Evolutionary conservation across 495 filamentous ascomycete species (phyloP).

Genomic region (Talaromyces proteolyticus): DNA sequence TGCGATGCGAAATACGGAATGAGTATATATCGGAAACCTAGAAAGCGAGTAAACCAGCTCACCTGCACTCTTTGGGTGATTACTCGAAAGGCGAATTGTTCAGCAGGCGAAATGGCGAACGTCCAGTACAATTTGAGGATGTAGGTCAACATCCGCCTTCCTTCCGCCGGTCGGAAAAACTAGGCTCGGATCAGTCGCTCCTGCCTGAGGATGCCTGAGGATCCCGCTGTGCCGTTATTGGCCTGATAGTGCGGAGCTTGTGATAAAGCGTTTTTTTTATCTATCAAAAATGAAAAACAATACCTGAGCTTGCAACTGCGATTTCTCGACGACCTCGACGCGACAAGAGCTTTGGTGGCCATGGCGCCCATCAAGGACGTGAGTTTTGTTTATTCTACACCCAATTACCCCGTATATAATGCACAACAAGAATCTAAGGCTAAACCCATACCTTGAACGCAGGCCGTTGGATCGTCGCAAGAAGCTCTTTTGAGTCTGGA

Average conservation of each 20-base stretch:
- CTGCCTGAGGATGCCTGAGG: not conserved
- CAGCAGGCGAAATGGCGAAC: no score
- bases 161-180: constrained; percentile 41
- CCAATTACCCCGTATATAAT: no score
- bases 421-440: no score
- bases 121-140: no score
- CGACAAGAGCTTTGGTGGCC: constrained; percentile 6
- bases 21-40: not conserved
- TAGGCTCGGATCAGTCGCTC: constrained; percentile 17
- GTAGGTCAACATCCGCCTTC: no score
- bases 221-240: not conserved
- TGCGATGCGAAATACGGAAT: no score
- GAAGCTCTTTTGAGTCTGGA: constrained; percentile 46
- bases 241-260: not conserved
- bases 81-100: no score
- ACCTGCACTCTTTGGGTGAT: no score
- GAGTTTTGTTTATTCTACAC: constrained; percentile 10
- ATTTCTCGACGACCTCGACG: not conserved
- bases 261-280: not conserved
- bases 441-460: no score
- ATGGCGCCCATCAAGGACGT: constrained; percentile 41
- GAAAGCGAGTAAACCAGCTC: no score
- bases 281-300: constrained; percentile 1
- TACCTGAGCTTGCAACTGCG: not conserved
- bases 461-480: constrained; percentile 28